These are phyloP conservation scores for Septoria petroselini DNA, from an alignment of 2,329 filamentous ascomycete species.

Conservation along the genomic window DNA sequence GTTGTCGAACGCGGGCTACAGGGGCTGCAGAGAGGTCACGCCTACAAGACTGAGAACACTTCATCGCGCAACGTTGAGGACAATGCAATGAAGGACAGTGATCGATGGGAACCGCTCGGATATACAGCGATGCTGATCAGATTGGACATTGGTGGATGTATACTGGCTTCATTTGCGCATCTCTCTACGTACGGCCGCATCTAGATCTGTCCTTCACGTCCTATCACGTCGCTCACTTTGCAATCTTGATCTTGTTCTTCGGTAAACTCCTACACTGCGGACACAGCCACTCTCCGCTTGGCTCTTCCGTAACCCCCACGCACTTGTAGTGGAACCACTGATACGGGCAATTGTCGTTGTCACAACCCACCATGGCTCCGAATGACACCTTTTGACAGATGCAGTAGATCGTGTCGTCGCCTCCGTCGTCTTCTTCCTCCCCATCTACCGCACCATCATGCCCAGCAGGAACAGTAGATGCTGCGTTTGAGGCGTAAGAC, in stretches of 20 bases:
- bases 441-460: conserved; percentile 30
- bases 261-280: conserved; percentile 38
- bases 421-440: conserved; percentile 34
- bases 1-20: too few relatives aligned
- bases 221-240: conserved; percentile 8
- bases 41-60: too few relatives aligned
- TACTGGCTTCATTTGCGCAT: too few relatives aligned
- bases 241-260: conserved; percentile 30
- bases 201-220: too few relatives aligned
- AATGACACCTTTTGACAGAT: conserved; percentile 79
- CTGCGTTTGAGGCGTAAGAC: conserved; percentile 28
- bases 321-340: conserved; percentile 85
- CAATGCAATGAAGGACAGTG: too few relatives aligned
- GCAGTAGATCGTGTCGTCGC: conserved; percentile 66
- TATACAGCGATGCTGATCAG: too few relatives aligned
- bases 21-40: too few relatives aligned
- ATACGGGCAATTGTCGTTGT: conserved; percentile 75
- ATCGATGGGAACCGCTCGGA: too few relatives aligned
- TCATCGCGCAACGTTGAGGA: too few relatives aligned
- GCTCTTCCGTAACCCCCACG: conserved; percentile 50
- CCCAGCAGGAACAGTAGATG: conserved; percentile 30
- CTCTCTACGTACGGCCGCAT: too few relatives aligned
- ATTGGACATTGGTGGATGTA: too few relatives aligned
- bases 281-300: conserved; percentile 52
- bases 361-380: conserved; percentile 85